Percentiles rank a stretch among this genome's conserved stretches.
Evolutionary conservation across 345 rosid species (phyloP).

Genomic region (Rubroshorea leprosula): DNA sequence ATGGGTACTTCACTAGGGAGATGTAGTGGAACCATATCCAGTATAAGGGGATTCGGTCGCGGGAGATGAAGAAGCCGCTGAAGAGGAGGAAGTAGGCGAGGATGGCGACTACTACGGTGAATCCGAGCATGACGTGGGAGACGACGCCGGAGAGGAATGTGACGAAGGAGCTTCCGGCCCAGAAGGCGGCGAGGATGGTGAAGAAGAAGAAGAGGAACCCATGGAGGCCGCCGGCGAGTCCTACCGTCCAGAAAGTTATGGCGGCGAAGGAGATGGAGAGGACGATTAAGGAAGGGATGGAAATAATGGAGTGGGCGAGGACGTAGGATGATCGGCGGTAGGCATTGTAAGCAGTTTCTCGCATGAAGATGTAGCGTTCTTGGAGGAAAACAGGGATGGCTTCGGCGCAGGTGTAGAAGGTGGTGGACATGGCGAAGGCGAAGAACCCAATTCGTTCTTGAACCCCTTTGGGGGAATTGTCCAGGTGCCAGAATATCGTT

Average conservation of each 20-base stretch:
- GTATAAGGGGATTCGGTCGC: slow-evolving; percentile 63
- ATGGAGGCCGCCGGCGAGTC: slow-evolving; percentile 60
- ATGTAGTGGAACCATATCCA: slow-evolving; percentile 95
- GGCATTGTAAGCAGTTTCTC: slow-evolving; percentile 94
- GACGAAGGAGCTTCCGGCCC: slow-evolving; percentile 94
- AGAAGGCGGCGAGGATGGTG: slow-evolving; percentile 63
- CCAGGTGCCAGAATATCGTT: slow-evolving; percentile 72
- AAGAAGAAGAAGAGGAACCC: slow-evolving; percentile 78
- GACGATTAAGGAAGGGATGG: slow-evolving; percentile 59
- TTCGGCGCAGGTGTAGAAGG: slow-evolving; percentile 94
- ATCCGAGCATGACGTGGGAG: slow-evolving; percentile 80
- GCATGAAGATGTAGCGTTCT: slow-evolving; percentile 90
- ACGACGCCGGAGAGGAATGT: slow-evolving; percentile 85
- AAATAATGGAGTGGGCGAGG: slow-evolving; percentile 66
- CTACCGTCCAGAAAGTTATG: slow-evolving; percentile 70
- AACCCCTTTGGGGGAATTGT: slow-evolving; percentile 74
- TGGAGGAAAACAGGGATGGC: slow-evolving; percentile 88
- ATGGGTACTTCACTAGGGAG: slow-evolving; percentile 82
- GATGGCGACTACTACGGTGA: slow-evolving; percentile 77
- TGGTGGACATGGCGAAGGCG: slow-evolving; percentile 93
- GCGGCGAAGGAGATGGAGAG: slow-evolving; percentile 68
- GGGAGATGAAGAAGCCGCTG: slow-evolving; percentile 89
- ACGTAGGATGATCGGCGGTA: slow-evolving; percentile 88
- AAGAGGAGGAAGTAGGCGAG: slow-evolving; percentile 82
- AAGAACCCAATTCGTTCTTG: slow-evolving; percentile 86